phyloP scores from a whole-genome alignment of 768 basidiomycete genomes.

The Russula lepida region DNA sequence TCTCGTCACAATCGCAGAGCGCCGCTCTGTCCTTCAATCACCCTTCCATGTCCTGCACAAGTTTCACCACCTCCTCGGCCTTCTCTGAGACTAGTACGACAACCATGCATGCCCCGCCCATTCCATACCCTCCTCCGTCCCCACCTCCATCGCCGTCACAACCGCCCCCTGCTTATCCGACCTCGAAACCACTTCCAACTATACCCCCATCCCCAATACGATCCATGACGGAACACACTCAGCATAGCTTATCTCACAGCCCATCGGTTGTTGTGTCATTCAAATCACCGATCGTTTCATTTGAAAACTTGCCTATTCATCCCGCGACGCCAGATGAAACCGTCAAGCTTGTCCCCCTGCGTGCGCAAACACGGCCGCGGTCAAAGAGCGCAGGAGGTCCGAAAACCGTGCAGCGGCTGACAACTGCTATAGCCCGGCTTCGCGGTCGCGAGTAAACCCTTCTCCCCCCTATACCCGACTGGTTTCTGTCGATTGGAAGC shows the following conservation, averaged over 20 bases:
- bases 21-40: background rate
- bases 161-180: background rate
- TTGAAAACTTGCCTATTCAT: background rate
- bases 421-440: slow-evolving; percentile 10
- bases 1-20: background rate
- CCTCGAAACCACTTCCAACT: slow-evolving; percentile 10
- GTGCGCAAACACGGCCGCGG: background rate
- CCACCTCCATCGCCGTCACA: background rate
- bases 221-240: background rate
- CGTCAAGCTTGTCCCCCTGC: slow-evolving; percentile 2
- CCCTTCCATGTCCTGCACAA: background rate
- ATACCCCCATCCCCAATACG: slow-evolving; percentile 1
- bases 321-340: background rate
- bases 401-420: background rate
- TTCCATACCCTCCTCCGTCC: background rate
- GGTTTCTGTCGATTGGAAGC: background rate
- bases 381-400: slow-evolving; percentile 13
- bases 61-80: background rate
- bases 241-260: background rate
- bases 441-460: slow-evolving; percentile 8
- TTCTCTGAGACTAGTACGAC: background rate
- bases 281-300: background rate
- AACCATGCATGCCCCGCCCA: background rate
- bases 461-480: background rate
- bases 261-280: background rate